Percentiles rank a stretch among this genome's conserved stretches.
Evolutionary conservation across 1,284 basidiomycete genomes (phyloP).

Genomic region (Phellopilus nigrolimitatus): DNA sequence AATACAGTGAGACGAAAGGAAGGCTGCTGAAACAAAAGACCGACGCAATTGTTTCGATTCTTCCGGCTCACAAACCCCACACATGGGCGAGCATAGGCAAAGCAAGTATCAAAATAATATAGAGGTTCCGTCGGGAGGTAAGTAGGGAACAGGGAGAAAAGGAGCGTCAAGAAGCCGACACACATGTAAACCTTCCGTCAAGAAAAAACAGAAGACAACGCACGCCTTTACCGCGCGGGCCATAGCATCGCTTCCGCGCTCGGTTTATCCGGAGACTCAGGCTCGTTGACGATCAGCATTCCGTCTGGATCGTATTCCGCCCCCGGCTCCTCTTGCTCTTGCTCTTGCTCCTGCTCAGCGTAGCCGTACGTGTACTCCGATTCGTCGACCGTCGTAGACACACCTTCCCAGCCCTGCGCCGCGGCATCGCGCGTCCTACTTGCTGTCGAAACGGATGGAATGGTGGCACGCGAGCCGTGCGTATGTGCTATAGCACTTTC

Average conservation of each 20-base stretch:
- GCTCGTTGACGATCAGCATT: conserved; percentile 25
- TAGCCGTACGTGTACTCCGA: conserved; percentile 14
- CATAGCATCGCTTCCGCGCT: conserved; percentile 24
- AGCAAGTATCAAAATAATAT: background rate
- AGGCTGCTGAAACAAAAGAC: too few species aligned
- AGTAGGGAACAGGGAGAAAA: background rate
- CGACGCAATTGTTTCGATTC: too few species aligned
- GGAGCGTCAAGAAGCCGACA: background rate
- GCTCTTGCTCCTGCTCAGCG: conserved; percentile 11
- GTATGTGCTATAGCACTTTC: background rate
- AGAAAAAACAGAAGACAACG: background rate
- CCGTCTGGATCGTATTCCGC: conserved; percentile 27
- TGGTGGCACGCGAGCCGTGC: background rate
- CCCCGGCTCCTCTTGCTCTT: conserved; percentile 15
- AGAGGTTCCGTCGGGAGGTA: background rate
- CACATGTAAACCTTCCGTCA: background rate
- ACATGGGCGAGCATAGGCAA: background rate
- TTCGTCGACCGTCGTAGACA: background rate
- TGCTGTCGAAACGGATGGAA: background rate
- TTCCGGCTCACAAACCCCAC: too few species aligned
- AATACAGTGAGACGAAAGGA: background rate
- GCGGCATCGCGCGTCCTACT: background rate
- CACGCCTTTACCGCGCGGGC: conserved; percentile 22
- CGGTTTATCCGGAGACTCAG: conserved; percentile 28
- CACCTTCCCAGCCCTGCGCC: conserved; percentile 9